Percentiles rank a stretch among this genome's conserved stretches.
These are phyloP conservation scores for Phyllosticta capitalensis DNA, from an alignment of 2,329 filamentous ascomycete genomes.

Conservation along the genomic window DNA sequence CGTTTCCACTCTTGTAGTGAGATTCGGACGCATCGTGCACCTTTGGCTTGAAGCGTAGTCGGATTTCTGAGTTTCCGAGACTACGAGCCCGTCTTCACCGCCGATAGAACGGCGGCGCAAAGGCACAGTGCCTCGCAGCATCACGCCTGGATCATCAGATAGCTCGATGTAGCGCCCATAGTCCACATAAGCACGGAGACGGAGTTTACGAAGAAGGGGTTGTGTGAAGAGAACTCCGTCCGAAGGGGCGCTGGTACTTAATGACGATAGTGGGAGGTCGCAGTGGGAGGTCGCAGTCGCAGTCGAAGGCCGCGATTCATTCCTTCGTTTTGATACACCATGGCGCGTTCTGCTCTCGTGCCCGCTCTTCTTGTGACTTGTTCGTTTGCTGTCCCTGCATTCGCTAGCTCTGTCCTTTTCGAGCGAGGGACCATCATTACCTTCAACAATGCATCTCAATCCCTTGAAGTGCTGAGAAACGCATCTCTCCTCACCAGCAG, in stretches of 20 bases:
- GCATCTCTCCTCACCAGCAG: conserved; percentile 33
- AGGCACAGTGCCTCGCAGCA: not conserved
- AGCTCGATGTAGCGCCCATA: not conserved
- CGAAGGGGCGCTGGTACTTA: not conserved
- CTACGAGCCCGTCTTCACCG: no score
- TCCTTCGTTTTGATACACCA: not conserved
- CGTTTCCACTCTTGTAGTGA: no score
- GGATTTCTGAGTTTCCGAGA: no score
- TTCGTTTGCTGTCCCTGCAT: not conserved
- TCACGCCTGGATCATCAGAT: not conserved
- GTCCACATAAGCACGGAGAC: not conserved
- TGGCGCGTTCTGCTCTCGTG: not conserved
- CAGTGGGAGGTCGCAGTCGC: no score
- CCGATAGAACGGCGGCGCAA: no score
- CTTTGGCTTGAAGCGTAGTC: no score
- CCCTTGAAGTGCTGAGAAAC: conserved; percentile 30
- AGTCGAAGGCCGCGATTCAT: no score
- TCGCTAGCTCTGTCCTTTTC: conserved; percentile 17
- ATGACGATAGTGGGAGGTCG: not conserved
- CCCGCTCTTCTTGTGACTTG: not conserved
- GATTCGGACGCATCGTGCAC: no score
- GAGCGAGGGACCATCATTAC: conserved; percentile 33
- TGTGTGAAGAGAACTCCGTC: no score
- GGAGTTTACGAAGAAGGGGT: not conserved
- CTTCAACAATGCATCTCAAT: conserved; percentile 27